Evolutionary conservation across 2,329 filamentous ascomycete species (phyloP).

Genomic region (Fusarium sp.): DNA sequence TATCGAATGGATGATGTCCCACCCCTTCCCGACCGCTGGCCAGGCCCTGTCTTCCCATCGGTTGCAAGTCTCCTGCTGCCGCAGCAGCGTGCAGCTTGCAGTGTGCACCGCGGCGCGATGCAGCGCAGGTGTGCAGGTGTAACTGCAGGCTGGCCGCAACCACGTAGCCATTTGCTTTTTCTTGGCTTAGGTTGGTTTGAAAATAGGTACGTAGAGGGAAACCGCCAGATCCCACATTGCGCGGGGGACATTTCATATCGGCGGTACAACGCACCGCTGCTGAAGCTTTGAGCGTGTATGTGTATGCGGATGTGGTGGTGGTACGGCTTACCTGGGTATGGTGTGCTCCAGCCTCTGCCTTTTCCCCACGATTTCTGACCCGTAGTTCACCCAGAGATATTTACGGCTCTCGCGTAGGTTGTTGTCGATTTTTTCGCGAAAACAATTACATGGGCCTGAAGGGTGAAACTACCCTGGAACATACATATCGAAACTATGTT

Average conservation of each 20-base stretch:
- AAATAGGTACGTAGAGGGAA: not conserved
- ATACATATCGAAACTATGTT: not conserved
- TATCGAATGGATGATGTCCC: not conserved
- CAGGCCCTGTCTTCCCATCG: not conserved
- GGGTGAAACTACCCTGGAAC: not conserved
- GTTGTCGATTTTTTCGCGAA: not conserved
- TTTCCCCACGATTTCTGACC: not conserved
- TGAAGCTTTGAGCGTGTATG: not conserved
- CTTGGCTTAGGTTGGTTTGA: not conserved
- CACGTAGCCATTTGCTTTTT: constrained; percentile 6
- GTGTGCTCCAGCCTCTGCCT: not conserved
- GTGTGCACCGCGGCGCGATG: constrained; percentile 14
- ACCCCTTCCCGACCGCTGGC: not conserved
- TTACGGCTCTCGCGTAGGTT: not conserved
- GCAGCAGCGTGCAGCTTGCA: not conserved
- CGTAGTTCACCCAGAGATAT: constrained; percentile 1
- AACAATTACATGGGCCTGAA: not conserved
- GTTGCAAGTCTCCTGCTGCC: not conserved
- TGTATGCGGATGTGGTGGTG: not conserved
- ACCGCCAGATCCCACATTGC: constrained; percentile 19
- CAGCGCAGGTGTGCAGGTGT: constrained; percentile 20
- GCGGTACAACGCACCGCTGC: constrained; percentile 1
- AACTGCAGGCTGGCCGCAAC: constrained; percentile 15
- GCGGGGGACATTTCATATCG: constrained; percentile 7
- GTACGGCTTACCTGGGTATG: not conserved